Evolutionary conservation across 805 yeast genomes (phyloP).

Genomic region (Yamadazyma philogaea): DNA sequence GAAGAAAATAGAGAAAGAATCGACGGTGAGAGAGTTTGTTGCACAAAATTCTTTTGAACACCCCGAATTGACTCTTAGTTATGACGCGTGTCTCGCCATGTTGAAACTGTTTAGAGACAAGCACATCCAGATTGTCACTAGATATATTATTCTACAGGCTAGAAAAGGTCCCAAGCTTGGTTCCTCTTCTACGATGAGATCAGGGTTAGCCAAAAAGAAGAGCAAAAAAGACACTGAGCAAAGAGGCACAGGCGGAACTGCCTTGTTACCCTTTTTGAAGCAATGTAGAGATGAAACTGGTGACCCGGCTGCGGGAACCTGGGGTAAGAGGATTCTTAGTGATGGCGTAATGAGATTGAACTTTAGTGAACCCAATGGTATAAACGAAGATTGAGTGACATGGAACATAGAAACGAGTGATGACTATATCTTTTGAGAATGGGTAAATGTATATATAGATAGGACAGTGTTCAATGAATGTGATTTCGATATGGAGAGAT

Average conservation of each 20-base stretch:
- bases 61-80: conserved; percentile 64
- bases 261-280: conserved; percentile 84
- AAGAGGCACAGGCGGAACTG: conserved; percentile 93
- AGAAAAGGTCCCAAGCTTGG: conserved; percentile 52
- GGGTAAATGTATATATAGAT: neutral
- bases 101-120: conserved; percentile 84
- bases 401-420: neutral
- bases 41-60: conserved; percentile 29
- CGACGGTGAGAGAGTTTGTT: conserved; percentile 67
- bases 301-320: conserved; percentile 84
- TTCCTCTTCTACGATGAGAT: conserved; percentile 56
- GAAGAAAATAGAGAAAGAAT: conserved; percentile 51
- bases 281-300: conserved; percentile 97
- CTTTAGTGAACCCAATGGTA: conserved; percentile 37
- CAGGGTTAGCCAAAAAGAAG: conserved; percentile 59
- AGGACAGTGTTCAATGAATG: neutral
- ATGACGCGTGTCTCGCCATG: conserved; percentile 89
- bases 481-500: too few relatives aligned
- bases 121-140: conserved; percentile 88
- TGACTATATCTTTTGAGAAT: neutral
- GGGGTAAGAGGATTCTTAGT: conserved; percentile 77
- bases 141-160: conserved; percentile 82
- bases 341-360: conserved; percentile 48
- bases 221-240: conserved; percentile 46
- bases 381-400: conserved; percentile 34